Conservation (phyloP, 1,284 basidiomycete species). For the Ustilago tritici region DNA sequence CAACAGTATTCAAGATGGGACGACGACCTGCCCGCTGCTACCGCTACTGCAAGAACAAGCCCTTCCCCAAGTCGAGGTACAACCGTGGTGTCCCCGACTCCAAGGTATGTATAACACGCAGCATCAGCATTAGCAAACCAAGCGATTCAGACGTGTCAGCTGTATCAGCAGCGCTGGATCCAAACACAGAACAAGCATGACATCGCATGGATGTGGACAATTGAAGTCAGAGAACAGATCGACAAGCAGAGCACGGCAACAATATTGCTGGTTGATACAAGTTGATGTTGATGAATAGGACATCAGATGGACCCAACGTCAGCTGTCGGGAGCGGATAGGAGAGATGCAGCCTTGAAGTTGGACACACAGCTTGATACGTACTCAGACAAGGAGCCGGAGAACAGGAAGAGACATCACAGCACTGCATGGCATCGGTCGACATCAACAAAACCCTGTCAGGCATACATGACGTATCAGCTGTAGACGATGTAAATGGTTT, state of each 20-base stretch:
- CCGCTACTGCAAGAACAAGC: constrained; percentile 70
- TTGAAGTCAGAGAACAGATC: background rate
- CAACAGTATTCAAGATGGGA: constrained; percentile 62
- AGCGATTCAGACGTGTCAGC: constrained; percentile 14
- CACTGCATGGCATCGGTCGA: no score
- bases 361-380: no score
- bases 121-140: constrained; percentile 11
- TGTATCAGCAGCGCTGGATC: background rate
- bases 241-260: background rate
- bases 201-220: background rate
- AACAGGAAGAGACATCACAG: no score
- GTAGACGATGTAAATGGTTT: no score
- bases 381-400: no score
- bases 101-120: constrained; percentile 51
- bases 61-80: constrained; percentile 75
- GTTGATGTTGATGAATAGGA: no score
- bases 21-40: constrained; percentile 67
- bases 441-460: no score
- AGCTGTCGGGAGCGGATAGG: no score
- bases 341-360: no score
- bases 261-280: no score
- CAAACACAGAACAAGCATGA: background rate
- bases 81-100: constrained; percentile 81
- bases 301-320: no score
- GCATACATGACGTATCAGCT: no score